Percentiles rank a stretch among this genome's conserved stretches.
Conservation (phyloP, 2,329 filamentous ascomycete genomes). For the Monosporascus cannonballus region DNA sequence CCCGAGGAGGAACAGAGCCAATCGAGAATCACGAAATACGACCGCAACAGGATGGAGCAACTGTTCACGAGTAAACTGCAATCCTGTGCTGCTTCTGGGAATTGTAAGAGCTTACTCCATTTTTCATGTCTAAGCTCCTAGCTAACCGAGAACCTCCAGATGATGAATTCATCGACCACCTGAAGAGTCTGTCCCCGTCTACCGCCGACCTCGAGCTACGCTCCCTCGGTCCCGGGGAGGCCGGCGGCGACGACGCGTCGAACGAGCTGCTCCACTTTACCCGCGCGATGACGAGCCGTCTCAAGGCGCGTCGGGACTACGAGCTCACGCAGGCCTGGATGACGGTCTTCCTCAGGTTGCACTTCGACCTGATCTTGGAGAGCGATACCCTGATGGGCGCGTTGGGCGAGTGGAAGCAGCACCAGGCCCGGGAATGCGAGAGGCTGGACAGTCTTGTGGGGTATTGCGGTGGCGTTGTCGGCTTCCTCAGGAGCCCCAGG, state of each 20-base stretch:
- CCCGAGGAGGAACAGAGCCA: constrained; percentile 22
- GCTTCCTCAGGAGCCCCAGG: constrained; percentile 64
- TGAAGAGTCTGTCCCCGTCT: constrained; percentile 76
- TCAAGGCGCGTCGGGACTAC: constrained; percentile 71
- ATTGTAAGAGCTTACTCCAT: constrained; percentile 47
- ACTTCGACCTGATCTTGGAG: constrained; percentile 53
- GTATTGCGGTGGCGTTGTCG: constrained; percentile 81
- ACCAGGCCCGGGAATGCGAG: constrained; percentile 65
- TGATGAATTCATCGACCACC: constrained; percentile 64
- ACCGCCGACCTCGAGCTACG: constrained; percentile 88
- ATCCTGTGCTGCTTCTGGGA: constrained; percentile 43
- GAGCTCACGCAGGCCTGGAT: constrained; percentile 97
- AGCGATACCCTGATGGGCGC: constrained; percentile 48
- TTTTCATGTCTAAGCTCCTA: not conserved
- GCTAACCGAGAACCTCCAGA: constrained; percentile 33
- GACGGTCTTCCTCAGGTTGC: constrained; percentile 82
- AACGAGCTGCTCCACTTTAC: constrained; percentile 79
- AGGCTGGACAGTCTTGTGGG: constrained; percentile 73
- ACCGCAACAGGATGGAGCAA: constrained; percentile 51
- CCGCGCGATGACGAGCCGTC: constrained; percentile 64
- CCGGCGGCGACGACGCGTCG: constrained; percentile 33
- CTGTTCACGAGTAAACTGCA: constrained; percentile 53
- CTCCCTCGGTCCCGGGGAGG: constrained; percentile 53
- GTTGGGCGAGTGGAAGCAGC: constrained; percentile 63
- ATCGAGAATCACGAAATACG: constrained; percentile 65